A percentile compares a stretch with the other conserved stretches of the same genome.
phyloP scores from a whole-genome alignment of 495 filamentous ascomycete genomes.

The Penicillium robsamsonii region DNA sequence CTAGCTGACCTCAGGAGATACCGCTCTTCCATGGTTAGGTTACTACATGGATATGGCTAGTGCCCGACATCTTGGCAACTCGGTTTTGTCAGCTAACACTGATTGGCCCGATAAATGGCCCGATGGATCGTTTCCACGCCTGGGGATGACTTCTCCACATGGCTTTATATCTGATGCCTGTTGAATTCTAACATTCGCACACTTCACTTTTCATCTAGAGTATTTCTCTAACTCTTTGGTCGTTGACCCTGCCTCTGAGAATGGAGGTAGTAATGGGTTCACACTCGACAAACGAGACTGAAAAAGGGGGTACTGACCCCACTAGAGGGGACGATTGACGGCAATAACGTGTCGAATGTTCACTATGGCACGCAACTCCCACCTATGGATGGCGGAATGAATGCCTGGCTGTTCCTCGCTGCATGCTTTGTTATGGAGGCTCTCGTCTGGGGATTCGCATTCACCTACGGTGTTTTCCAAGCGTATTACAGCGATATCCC shows the following conservation, averaged over 20 bases:
- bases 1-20: too few relatives aligned
- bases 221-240: constrained; percentile 29
- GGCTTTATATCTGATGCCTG: too few relatives aligned
- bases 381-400: constrained; percentile 54
- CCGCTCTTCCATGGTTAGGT: too few relatives aligned
- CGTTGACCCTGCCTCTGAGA: not conserved
- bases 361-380: constrained; percentile 35
- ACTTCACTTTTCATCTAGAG: too few relatives aligned
- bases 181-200: too few relatives aligned
- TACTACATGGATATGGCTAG: too few relatives aligned
- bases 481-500: constrained; percentile 27
- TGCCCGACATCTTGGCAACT: too few relatives aligned
- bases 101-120: too few relatives aligned
- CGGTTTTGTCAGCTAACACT: too few relatives aligned
- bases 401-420: constrained; percentile 61
- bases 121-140: too few relatives aligned
- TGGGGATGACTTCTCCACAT: too few relatives aligned
- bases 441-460: constrained; percentile 52
- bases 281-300: not conserved
- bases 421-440: constrained; percentile 59
- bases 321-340: not conserved
- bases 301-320: not conserved
- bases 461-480: constrained; percentile 45
- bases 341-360: constrained; percentile 23
- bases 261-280: constrained; percentile 1